Evolutionary conservation across 805 yeast genomes (phyloP).

Genomic region (Saccharomyces kudriavzevii): DNA sequence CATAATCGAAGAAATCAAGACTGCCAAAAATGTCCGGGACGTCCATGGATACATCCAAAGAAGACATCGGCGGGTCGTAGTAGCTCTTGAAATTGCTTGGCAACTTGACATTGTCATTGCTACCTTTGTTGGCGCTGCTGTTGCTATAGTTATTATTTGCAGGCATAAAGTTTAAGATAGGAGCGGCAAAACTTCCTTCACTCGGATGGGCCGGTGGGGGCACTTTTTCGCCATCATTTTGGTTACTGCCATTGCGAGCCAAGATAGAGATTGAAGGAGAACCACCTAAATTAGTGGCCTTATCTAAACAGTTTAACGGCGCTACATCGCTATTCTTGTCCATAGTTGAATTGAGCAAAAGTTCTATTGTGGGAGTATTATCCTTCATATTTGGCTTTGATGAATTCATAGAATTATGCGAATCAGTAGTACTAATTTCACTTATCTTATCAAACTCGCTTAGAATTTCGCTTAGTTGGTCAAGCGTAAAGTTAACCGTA

Average conservation of each 20-base stretch:
- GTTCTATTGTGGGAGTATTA: background rate
- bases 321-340: background rate
- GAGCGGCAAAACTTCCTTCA: background rate
- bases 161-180: background rate
- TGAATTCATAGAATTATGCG: background rate
- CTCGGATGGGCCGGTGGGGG: background rate
- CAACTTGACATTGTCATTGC: background rate
- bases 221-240: background rate
- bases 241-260: background rate
- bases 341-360: background rate
- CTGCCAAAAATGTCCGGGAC: constrained; percentile 11
- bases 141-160: background rate
- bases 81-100: background rate
- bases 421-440: background rate
- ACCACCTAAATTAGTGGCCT: background rate
- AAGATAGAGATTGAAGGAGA: background rate
- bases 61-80: background rate
- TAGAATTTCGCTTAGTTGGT: constrained; percentile 1
- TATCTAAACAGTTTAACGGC: background rate
- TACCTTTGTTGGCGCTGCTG: background rate
- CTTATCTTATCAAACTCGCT: background rate
- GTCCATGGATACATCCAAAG: constrained; percentile 3
- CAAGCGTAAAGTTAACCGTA: constrained; percentile 2
- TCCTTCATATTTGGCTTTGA: background rate
- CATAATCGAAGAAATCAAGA: constrained; percentile 14